Evolutionary conservation across 73 alveolate genomes (phyloP), one percentile per base, ranked within the genome.

Genomic region (Paramecium sexaurelia): DNA sequence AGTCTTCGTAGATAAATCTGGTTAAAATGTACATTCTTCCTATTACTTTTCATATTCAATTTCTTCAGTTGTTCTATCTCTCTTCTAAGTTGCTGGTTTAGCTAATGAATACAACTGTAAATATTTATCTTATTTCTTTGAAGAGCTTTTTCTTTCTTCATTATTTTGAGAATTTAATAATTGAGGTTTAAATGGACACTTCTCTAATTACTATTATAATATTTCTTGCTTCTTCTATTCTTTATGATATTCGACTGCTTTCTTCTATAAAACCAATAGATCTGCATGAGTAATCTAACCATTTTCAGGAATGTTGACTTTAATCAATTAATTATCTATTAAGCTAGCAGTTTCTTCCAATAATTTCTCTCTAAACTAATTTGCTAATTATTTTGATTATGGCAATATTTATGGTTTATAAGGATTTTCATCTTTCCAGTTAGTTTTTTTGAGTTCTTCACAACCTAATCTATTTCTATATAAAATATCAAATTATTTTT

Each of bases 201-300:
- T 24, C 24, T 88, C 73, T 39, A 68, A 41, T 61, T 61, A 6
- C 26, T 43, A 56, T 26, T 61, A 22, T 20, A 15, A 5, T n/a
- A 56, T 37, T 27, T 75, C 94, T 27, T 88, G 15, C n/a, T 88
- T 88, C 75, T 69, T 88, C 57, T 69, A 29, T 69, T 88, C 73
- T 32, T 45, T 41, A 17, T 88, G 61, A 68, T 88, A 35, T 17
- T 68, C 85, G 10, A 56, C 29, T 0, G 94, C 84, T 56, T 88
- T 68, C 55, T 51, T 69, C 40, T 88, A 88, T 29, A 88, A 51
- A 9, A 88, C 94, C 15, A 88, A 51, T 33, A 88, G 22, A 69
- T 88, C 94, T 0, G 87, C 94, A 88, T 88, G 94, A 88, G 91
- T 88, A 39, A 88, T 68, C 33, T 88, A 68, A 1, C 94, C 94